Base-by-base conservation (phyloP, 1,139 yeast species). In the Yarrowia galli region DNA sequence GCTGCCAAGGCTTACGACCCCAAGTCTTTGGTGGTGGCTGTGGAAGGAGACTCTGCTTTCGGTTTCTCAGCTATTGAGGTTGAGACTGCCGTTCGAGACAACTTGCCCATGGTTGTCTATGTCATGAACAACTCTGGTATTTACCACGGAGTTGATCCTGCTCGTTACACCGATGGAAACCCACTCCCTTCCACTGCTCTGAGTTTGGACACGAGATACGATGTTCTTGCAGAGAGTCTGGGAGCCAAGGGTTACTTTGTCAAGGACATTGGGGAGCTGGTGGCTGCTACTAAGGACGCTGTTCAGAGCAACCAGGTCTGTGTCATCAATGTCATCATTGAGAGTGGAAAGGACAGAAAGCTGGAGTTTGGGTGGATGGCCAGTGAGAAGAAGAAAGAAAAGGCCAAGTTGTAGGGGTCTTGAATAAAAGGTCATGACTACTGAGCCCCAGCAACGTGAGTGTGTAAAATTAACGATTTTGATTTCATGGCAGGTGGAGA, bases 1-100 rank as follows among this genome's bases (percentile, higher is more conserved):
- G 86, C 89, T 0, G 84, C 90, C 9, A 86, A 85, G 71, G 76
- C 79, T 2, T 82, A 85, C 0, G 71, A 77, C 12, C 87, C 87
- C 0, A 74, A 77, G 0, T 78, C 81, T 61, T 74, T 78, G 13
- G 86, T 86, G 0, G 77, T 87, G 2, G 84, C 88, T n/a, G 83
- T 87, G 53, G 88, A 86, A 73, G 91, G 91, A 6, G 91, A 87
- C 74, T 87, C 91, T 0, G 91, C 91, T 0, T 86, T 87, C 78
- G 91, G 91, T 1, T 87, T 87, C 73, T 84, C 89, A 2, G 89
- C 85, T 0, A 82, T 87, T 80, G 91, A 87, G 71, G 72, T 87
- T 22, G 91, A 87, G 72, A 87, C 91, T 0, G 84, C 88, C 1
- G 85, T 84, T 7, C 77, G 91, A 58, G 77, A 81, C 35, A 75